Evolutionary conservation across 805 yeast genomes (phyloP), one percentile per base, ranked within the genome.

Genomic region (Yarrowia sp.): DNA sequence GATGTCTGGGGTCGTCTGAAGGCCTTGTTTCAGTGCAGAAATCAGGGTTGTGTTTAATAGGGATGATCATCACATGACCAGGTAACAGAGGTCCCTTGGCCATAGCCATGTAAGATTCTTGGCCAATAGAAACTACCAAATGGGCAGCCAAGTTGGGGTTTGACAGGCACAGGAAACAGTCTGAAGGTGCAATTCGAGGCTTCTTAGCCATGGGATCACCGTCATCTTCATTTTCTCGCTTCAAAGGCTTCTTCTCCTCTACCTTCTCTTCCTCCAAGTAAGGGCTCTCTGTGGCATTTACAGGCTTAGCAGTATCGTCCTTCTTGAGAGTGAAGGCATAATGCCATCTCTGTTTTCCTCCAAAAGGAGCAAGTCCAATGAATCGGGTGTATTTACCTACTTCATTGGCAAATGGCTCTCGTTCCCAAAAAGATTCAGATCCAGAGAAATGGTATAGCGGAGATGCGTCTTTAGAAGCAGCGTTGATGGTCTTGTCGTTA

Each of bases 51-150:
- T 92, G 98, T 22, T 88, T 86, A 19, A 93, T 84, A 0, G 97
- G 96, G 12, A 92, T 86, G 9, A 93, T 82, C 52, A 92, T 80
- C 26, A 91, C 90, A 79, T 92, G 97, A 0, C 96, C 97, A 0
- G 96, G 85, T 74, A 90, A 67, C 19, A 92, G 77, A 0, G 98
- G 97, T 0, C 98, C 98, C 74, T 90, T 92, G 0, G 97, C 96
- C 15, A 88, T 82, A 0, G 97, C 88, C 69, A 92, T 64, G 75
- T 92, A 92, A 0, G 86, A 79, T 56, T 81, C 80, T 12, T 83
- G 83, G 0, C 91, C 94, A 66, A 93, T 89, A 0, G 95, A 85
- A 0, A 92, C 82, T 12, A 92, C 85, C 89, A 93, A 86, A 76
- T 92, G 96, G 2, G 90, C 82, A 72, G 89, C 93, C 8, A 90